Conservation (phyloP, 371 early-diverging fungal genomes). For the Saksenaea oblongispora region DNA sequence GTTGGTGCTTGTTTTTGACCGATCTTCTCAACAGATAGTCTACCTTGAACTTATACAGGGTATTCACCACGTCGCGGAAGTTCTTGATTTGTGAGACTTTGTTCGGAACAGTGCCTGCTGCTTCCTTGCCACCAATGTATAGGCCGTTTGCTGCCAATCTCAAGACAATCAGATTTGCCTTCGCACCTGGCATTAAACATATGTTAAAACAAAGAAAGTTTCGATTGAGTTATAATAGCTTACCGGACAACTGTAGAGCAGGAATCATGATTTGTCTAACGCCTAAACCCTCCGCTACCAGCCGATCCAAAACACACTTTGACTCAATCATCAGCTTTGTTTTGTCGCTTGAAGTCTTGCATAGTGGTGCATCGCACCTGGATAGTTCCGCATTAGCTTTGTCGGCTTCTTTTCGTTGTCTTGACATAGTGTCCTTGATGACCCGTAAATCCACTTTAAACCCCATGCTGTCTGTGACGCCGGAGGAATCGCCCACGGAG, state of each 20-base stretch:
- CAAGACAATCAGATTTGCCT: neutral
- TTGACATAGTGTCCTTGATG: neutral
- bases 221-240: neutral
- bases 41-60: too few species aligned
- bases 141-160: neutral
- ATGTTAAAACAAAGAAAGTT: too few species aligned
- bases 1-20: too few species aligned
- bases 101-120: neutral
- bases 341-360: neutral
- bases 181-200: neutral
- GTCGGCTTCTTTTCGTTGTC: neutral
- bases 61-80: neutral
- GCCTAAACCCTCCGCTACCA: neutral
- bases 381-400: neutral
- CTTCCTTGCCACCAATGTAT: neutral
- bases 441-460: constrained; percentile 7
- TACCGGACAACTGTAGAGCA: constrained; percentile 2
- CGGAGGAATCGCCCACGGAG: neutral
- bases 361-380: neutral
- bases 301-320: neutral
- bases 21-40: too few species aligned
- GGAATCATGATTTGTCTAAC: neutral
- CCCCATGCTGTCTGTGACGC: neutral
- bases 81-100: neutral
- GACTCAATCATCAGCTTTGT: neutral